Evolutionary conservation across 768 basidiomycete genomes (phyloP), one percentile per base, ranked within the genome.

Genomic region (Pisolithus microcarpus): DNA sequence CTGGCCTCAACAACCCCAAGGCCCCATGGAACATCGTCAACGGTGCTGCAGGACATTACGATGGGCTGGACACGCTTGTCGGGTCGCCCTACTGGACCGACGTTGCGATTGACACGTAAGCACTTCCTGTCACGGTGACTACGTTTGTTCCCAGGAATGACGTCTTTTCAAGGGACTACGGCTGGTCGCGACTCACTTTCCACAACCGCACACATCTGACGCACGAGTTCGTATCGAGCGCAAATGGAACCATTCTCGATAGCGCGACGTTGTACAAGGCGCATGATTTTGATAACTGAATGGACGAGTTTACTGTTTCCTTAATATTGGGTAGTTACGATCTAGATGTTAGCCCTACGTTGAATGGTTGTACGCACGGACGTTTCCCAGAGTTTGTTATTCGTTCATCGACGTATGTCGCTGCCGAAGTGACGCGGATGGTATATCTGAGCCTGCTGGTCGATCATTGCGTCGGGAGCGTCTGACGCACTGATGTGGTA

Each of bases 171-270:
- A 53, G 63, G 10, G 15, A 59, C 2, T 65, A 64, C 18, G 63
- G 63, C 31, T 64, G 63, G 63, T 64, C 63, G 18, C 56, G 61
- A 23, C 40, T 65, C 38, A 65, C 57, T 30, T 63, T 64, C 56
- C 63, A 65, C 48, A 65, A 64, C 34, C 56, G 59, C 28, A 64
- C 63, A 7, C 63, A 64, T 23, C 52, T 64, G 37, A 65, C 63
- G 4, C 63, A 64, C 40, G 63, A 64, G 48, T 65, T 64, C 16
- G 52, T 63, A 19, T 59, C 63, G 36, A 64, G 63, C 30, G 63
- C 63, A 6, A 64, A 65, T n/a, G 63, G 63, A 18, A 57, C 43
- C 11, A 45, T 64, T 8, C 49, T 64, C 7, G 63, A 64, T 23
- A 44, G 49, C 1, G 63, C 57, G 8, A 59, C 61, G 0, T 45